Percentiles rank a stretch among this genome's conserved stretches.
Conservation (phyloP, 768 basidiomycete genomes). For the Trametes maxima region DNA sequence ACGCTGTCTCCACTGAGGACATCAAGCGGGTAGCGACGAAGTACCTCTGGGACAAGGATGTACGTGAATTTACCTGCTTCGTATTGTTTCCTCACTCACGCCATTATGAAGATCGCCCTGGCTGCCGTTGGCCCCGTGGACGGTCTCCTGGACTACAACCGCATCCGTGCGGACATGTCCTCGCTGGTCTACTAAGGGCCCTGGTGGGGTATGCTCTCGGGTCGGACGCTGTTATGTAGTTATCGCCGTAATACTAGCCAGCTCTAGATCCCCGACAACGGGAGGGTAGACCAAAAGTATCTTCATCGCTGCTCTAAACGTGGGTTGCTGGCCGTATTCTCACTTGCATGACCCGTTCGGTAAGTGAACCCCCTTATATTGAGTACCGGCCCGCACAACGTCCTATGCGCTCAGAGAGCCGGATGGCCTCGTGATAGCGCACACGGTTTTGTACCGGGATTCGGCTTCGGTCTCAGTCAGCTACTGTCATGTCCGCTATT, state of each 20-base stretch:
- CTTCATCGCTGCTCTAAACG: slow-evolving; percentile 17
- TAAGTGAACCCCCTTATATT: too few relatives aligned
- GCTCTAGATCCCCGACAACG: slow-evolving; percentile 16
- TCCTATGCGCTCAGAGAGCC: too few relatives aligned
- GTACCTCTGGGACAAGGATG: slow-evolving; percentile 97
- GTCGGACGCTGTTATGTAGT: slow-evolving; percentile 21
- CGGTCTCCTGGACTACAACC: slow-evolving; percentile 93
- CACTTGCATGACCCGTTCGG: neutral
- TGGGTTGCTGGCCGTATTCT: slow-evolving; percentile 5
- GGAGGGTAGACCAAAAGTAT: slow-evolving; percentile 25
- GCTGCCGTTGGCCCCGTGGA: slow-evolving; percentile 91
- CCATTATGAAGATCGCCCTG: slow-evolving; percentile 61
- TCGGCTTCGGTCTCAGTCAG: too few relatives aligned
- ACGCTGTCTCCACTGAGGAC: slow-evolving; percentile 84
- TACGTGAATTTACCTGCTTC: slow-evolving; percentile 40
- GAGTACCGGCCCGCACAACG: too few relatives aligned
- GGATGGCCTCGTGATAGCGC: too few relatives aligned
- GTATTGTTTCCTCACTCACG: neutral
- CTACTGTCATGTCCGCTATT: neutral
- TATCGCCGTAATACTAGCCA: slow-evolving; percentile 24
- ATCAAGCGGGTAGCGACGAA: slow-evolving; percentile 95
- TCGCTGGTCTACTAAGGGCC: slow-evolving; percentile 66
- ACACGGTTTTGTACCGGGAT: too few relatives aligned
- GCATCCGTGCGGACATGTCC: slow-evolving; percentile 81
- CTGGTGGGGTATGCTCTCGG: slow-evolving; percentile 1